A percentile compares a stretch with the other conserved stretches of the same genome.
phyloP scores from a whole-genome alignment of 2,329 filamentous ascomycete species.

The Tolypocladium nubicola region DNA sequence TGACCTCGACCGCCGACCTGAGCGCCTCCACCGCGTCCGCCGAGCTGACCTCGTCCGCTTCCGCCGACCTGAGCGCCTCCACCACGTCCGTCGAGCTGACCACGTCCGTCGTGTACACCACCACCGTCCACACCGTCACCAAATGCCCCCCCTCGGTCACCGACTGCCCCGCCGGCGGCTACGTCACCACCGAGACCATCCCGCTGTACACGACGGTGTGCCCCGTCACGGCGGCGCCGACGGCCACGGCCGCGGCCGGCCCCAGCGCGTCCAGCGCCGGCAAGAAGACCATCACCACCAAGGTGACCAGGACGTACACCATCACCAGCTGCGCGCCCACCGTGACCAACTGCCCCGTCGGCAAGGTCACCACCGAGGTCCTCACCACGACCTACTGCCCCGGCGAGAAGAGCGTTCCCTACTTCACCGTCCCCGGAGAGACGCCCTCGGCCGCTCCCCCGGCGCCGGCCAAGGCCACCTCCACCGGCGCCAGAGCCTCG shows the following conservation, averaged over 20 bases:
- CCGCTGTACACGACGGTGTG: slow-evolving; percentile 31
- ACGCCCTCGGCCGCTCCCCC: neutral
- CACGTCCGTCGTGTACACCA: slow-evolving; percentile 24
- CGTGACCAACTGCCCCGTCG: slow-evolving; percentile 45
- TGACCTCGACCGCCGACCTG: slow-evolving; percentile 6
- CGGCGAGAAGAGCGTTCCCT: neutral
- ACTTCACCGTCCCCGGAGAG: neutral
- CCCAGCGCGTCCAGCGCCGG: slow-evolving; percentile 17
- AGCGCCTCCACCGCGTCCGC: slow-evolving; percentile 16
- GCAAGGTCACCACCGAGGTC: slow-evolving; percentile 8
- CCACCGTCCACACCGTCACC: slow-evolving; percentile 37
- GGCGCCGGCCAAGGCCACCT: neutral
- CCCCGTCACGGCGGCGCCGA: slow-evolving; percentile 14
- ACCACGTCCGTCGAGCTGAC: slow-evolving; percentile 6
- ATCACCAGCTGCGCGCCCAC: slow-evolving; percentile 46
- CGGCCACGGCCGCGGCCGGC: neutral
- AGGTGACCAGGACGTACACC: slow-evolving; percentile 43
- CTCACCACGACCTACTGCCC: slow-evolving; percentile 9
- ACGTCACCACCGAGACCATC: slow-evolving; percentile 25
- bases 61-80: slow-evolving; percentile 11
- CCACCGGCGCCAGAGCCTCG: neutral
- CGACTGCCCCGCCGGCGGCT: slow-evolving; percentile 19
- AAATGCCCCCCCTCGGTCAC: slow-evolving; percentile 31
- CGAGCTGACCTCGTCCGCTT: slow-evolving; percentile 14
- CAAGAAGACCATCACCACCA: slow-evolving; percentile 30